Evolutionary conservation across 352 stramenopile genomes (phyloP).

Genomic region (Phytopythium delawarense): DNA sequence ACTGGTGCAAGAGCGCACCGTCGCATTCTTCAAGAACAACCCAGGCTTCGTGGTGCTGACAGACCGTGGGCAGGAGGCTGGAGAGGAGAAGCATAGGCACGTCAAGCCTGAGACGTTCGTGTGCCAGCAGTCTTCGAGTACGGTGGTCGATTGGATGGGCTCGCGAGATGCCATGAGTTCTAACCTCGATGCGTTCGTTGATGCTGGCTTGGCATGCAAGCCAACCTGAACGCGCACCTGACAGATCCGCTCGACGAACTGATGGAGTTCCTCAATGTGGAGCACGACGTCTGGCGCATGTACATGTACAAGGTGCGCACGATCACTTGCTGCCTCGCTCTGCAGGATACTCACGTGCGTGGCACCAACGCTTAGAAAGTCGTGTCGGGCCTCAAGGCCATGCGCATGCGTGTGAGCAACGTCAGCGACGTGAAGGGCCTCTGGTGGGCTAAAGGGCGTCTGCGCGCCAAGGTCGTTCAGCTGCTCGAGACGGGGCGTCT

Average conservation of each 20-base stretch:
- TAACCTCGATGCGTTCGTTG: conserved; percentile 8
- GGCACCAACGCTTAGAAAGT: conserved; percentile 39
- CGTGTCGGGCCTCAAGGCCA: conserved; percentile 64
- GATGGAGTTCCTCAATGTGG: conserved; percentile 76
- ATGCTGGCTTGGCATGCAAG: conserved; percentile 38
- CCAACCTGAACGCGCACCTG: conserved; percentile 74
- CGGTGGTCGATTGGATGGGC: not conserved
- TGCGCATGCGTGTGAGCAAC: conserved; percentile 50
- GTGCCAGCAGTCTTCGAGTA: conserved; percentile 73
- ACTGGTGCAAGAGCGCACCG: conserved; percentile 49
- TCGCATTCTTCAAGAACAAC: conserved; percentile 77
- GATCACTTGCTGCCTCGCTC: not conserved
- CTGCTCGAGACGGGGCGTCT: conserved; percentile 71
- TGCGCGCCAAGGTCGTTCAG: conserved; percentile 70
- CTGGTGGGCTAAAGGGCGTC: conserved; percentile 63
- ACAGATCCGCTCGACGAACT: conserved; percentile 73
- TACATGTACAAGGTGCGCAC: conserved; percentile 74
- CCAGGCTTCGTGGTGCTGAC: conserved; percentile 49
- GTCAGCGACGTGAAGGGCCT: conserved; percentile 58
- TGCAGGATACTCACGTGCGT: not conserved
- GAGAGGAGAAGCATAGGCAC: conserved; percentile 20
- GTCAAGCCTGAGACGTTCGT: conserved; percentile 56
- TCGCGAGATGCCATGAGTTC: not conserved
- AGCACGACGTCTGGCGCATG: conserved; percentile 71
- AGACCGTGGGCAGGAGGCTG: conserved; percentile 14